Evolutionary conservation across 805 yeast genomes (phyloP), one percentile per base, ranked within the genome.

Genomic region (Wickerhamomyces tratensis): DNA sequence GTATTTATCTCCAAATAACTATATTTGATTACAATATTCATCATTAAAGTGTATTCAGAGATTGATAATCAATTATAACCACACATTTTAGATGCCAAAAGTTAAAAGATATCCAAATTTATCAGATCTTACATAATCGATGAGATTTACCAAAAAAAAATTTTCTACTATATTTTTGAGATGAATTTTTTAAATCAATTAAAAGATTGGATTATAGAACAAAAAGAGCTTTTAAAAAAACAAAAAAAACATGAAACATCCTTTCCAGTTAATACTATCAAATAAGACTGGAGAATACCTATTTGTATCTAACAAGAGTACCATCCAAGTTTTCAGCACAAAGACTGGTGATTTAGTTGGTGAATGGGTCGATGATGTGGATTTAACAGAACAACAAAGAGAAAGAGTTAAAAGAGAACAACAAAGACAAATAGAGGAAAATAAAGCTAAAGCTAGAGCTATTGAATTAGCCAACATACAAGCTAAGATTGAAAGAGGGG

Each of bases 301-400:
- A 13, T 81, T 74, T 59, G 71, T 75, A 1, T 68, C 82, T 1
- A 71, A 76, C 5, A 77, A 80, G 52, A 81, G 79, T 53, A 63
- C 70, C 35, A 61, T 85, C n/a, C 69, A 72, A 45, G 82, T 70
- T 4, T 81, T 71, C 53, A 62, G 65, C 39, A 41, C 68, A 1
- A 48, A 50, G 2, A 53, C 57, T 9, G 74, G 77, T 2, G 53
- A 58, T 15, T 52, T 67, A 25, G 51, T 74, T n/a, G 86, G 84
- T 1, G 56, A 65, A 33, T 84, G 91, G 89, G 54, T 63, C 13
- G 93, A 84, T 59, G 68, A 67, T 6, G 66, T 74, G 31, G 82
- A 77, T 50, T 65, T 68, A 26, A 61, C 67, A 26, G 65, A 64
- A 35, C 50, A 67, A 4, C 61, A 72, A 41, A 69, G 71, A 54